Evolutionary conservation across 495 filamentous ascomycete species (phyloP), one percentile per base, ranked within the genome.

Genomic region (Podospora appendiculata): DNA sequence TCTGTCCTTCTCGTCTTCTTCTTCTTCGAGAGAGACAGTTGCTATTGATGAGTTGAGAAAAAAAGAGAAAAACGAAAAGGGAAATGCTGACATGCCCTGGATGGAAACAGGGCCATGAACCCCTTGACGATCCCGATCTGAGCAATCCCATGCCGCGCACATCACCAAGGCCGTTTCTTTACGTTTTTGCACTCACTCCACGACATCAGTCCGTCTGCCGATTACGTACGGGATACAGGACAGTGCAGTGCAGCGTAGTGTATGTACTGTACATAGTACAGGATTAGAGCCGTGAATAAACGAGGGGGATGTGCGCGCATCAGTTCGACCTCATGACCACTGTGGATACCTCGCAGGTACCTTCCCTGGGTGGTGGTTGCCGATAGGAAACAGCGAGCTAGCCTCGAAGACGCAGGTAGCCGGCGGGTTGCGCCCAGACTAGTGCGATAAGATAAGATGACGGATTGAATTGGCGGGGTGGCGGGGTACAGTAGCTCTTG

Each of bases 121-220:
- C 72, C 70, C 19, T 61, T 75, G 50, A 73, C 69, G 12, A 67
- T 74, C 34, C 73, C 73, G 17, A 71, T 74, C 35, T 73, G 57
- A 71, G 11, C 18, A 16, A 42, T n/a, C 34, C 4, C 3, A 16
- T 8, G 45, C n/a, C 12, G 11, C 41, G n/a, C n/a, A n/a, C n/a
- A n/a, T n/a, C n/a, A n/a, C n/a, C n/a, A n/a, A n/a, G n/a, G n/a
- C n/a, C n/a, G n/a, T n/a, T n/a, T n/a, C n/a, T n/a, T n/a, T n/a
- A n/a, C n/a, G n/a, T n/a, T n/a, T n/a, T n/a, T n/a, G n/a, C n/a
- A n/a, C n/a, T n/a, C n/a, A n/a, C n/a, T n/a, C n/a, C n/a, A n/a
- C n/a, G n/a, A n/a, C n/a, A n/a, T n/a, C n/a, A n/a, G n/a, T n/a
- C n/a, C n/a, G n/a, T n/a, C n/a, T n/a, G n/a, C n/a, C n/a, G n/a